Base-by-base conservation (phyloP, 2,329 filamentous ascomycete species). In the Daldinia sp. region DNA sequence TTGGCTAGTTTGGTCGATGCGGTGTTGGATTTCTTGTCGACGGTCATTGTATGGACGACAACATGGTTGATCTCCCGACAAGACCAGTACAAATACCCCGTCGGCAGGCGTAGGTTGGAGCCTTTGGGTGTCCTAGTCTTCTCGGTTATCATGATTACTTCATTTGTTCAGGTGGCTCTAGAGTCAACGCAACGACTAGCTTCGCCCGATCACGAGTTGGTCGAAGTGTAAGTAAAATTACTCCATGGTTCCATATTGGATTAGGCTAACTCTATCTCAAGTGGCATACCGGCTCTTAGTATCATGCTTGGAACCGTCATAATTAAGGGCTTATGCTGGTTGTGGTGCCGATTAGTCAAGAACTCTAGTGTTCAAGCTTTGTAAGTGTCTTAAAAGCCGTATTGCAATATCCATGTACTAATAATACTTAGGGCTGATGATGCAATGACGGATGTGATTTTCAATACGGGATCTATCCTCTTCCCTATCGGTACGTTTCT, bases 401-500 rank as follows among this genome's bases (percentile, higher is more conserved):
- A 30, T 19, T 21, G 13, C 23, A 11, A 17, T 21, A 34, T 39
- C 13, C 11, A 51, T 25, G 19, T 35, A 15, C 63, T 67, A 61
- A 67, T 39, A 10, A 21, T 50, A 11, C 53, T 6, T 54, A 82
- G 80, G 55, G 82, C 82, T 30, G 80, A 83, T 25, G 82, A 85
- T 64, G 82, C 82, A 53, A 80, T 82, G 72, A 90, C 91, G 0
- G 91, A 96, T 72, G 91, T 97, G 25, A 88, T 96, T 29, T 97
- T 97, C 84, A 97, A 97, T 77, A 87, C 87, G 0, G 94, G 95
- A 72, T 93, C 90, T 67, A 95, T 96, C 72, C 83, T 95, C 21
- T 96, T 96, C 73, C 93, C 93, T 1, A 85, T 96, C 7, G 72
- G 84, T 86, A 76, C 67, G 81, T 76, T 4, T 15, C 27, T 19